A percentile compares a stretch with the other conserved stretches of the same genome.
Conservation (phyloP, 768 basidiomycete species). For the Termitomyces heimii region DNA sequence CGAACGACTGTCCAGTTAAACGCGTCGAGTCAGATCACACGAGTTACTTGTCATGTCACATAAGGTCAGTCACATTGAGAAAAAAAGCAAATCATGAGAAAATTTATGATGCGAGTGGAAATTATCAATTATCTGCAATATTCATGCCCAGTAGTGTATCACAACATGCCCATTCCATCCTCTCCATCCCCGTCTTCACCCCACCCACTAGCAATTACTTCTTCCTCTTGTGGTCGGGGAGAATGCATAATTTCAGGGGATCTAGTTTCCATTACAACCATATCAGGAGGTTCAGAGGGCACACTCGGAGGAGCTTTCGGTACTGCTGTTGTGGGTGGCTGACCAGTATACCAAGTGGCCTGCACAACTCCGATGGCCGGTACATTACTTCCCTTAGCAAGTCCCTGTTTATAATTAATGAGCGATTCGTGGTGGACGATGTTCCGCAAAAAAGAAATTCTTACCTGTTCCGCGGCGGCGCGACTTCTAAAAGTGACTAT, state of each 20-base stretch:
- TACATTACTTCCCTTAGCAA: conserved; percentile 66
- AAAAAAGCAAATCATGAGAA: background rate
- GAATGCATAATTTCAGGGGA: conserved; percentile 23
- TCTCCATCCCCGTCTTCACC: conserved; percentile 64
- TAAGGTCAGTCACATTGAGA: background rate
- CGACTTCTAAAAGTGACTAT: conserved; percentile 70
- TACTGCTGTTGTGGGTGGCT: conserved; percentile 15
- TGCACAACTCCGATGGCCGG: conserved; percentile 61
- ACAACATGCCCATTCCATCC: conserved; percentile 72
- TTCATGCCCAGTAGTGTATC: conserved; percentile 5
- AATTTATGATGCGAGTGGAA: background rate
- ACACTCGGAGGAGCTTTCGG: conserved; percentile 14
- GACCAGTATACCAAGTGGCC: conserved; percentile 57
- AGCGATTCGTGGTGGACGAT: conserved; percentile 1
- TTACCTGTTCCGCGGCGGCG: conserved; percentile 71
- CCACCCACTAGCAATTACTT: conserved; percentile 63
- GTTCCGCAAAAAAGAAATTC: background rate
- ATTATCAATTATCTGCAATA: background rate
- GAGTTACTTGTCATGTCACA: background rate
- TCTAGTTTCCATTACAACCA: conserved; percentile 11
- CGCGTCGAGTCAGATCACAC: background rate
- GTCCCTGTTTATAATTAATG: conserved; percentile 38
- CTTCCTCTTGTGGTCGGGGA: conserved; percentile 47
- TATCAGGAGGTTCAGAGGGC: conserved; percentile 11
- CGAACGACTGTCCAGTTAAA: no score